phyloP scores from a whole-genome alignment of 306 rosid species.

The Abrus pulchellus region DNA sequence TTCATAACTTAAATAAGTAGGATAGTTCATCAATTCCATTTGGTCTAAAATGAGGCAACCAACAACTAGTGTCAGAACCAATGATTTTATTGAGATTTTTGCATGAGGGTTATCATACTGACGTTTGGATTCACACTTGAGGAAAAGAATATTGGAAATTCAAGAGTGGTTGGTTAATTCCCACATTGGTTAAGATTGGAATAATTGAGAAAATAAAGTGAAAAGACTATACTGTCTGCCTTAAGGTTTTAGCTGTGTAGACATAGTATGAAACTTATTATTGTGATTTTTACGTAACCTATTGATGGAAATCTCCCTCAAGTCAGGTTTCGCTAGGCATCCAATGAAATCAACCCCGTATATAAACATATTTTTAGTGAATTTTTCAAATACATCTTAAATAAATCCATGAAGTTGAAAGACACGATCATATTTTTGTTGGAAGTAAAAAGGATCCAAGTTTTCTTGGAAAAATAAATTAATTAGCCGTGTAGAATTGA shows the following conservation, averaged over 20 bases:
- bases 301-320: background rate
- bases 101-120: too few species aligned
- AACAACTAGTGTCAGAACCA: too few species aligned
- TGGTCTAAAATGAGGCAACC: background rate
- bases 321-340: background rate
- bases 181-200: too few species aligned
- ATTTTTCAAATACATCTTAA: too few species aligned
- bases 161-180: too few species aligned
- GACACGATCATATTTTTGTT: background rate
- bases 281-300: background rate
- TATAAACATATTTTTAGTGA: background rate
- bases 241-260: too few species aligned
- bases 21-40: background rate
- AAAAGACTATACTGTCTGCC: too few species aligned
- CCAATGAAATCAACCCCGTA: background rate
- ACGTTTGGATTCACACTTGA: too few species aligned
- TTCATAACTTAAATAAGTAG: conserved; percentile 31
- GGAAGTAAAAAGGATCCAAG: background rate
- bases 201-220: too few species aligned
- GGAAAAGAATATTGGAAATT: too few species aligned
- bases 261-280: too few species aligned
- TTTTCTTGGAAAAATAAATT: background rate
- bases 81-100: too few species aligned
- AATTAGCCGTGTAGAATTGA: background rate
- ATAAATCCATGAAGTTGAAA: background rate